Evolutionary conservation across 2,329 filamentous ascomycete species (phyloP).

Genomic region (Stemphylium vesicarium): DNA sequence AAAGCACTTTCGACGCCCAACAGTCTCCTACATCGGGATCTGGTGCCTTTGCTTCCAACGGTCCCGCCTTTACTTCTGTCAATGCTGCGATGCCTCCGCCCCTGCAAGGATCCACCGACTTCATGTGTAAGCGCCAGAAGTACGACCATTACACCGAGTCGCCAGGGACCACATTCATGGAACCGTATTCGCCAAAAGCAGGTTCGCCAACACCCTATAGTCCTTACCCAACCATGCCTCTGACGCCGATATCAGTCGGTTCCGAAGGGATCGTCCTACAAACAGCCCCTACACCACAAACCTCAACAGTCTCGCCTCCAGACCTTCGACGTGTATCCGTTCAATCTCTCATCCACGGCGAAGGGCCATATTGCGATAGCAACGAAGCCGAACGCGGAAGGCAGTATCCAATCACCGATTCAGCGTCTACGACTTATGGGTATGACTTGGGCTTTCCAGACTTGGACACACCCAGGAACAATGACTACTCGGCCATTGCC

Average conservation of each 20-base stretch:
- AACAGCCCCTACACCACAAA: slow-evolving; percentile 25
- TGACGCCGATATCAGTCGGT: slow-evolving; percentile 51
- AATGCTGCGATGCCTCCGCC: slow-evolving; percentile 41
- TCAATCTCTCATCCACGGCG: slow-evolving; percentile 59
- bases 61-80: slow-evolving; percentile 19
- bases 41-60: slow-evolving; percentile 22
- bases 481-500: slow-evolving; percentile 71
- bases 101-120: slow-evolving; percentile 19
- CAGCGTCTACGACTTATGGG: slow-evolving; percentile 63
- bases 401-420: slow-evolving; percentile 41
- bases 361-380: slow-evolving; percentile 17
- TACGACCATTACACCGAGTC: slow-evolving; percentile 35
- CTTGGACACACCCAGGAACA: slow-evolving; percentile 72
- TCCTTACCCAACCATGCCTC: slow-evolving; percentile 53
- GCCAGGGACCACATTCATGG: slow-evolving; percentile 29
- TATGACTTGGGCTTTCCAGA: slow-evolving; percentile 74
- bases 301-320: slow-evolving; percentile 43
- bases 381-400: slow-evolving; percentile 53
- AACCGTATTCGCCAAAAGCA: slow-evolving; percentile 49
- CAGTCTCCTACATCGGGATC: slow-evolving; percentile 26
- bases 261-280: slow-evolving; percentile 40
- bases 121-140: slow-evolving; percentile 29
- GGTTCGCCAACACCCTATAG: slow-evolving; percentile 50
- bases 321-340: slow-evolving; percentile 65
- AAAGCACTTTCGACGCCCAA: slow-evolving; percentile 31